Evolutionary conservation across 768 basidiomycete genomes (phyloP).

Genomic region (Tricholoma matsutake): DNA sequence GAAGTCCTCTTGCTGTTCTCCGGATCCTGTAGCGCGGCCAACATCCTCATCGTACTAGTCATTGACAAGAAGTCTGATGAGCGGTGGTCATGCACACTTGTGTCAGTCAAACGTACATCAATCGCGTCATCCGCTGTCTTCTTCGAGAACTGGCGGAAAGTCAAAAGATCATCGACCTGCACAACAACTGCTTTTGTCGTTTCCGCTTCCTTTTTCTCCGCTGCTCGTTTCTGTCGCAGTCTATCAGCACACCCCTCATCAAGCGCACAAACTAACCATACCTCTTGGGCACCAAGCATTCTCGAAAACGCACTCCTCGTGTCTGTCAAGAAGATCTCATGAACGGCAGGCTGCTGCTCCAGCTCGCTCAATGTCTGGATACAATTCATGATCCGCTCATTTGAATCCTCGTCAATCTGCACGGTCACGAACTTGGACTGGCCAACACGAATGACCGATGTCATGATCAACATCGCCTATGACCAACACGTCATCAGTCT

Average conservation of each 20-base stretch:
- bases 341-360: slow-evolving; percentile 50
- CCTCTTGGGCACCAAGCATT: slow-evolving; percentile 96
- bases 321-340: slow-evolving; percentile 77
- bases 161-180: slow-evolving; percentile 90
- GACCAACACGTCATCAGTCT: neutral
- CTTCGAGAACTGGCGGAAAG: slow-evolving; percentile 94
- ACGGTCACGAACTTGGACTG: slow-evolving; percentile 93
- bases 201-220: slow-evolving; percentile 88
- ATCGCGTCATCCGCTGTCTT: slow-evolving; percentile 79
- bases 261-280: slow-evolving; percentile 25
- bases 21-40: slow-evolving; percentile 82
- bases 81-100: neutral
- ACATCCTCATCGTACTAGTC: slow-evolving; percentile 84
- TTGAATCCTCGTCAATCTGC: slow-evolving; percentile 98
- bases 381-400: slow-evolving; percentile 94
- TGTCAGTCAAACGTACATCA: slow-evolving; percentile 44
- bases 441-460: slow-evolving; percentile 93
- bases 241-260: neutral
- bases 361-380: slow-evolving; percentile 90
- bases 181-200: slow-evolving; percentile 59
- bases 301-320: slow-evolving; percentile 90
- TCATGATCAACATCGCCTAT: slow-evolving; percentile 97
- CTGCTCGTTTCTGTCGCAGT: slow-evolving; percentile 69
- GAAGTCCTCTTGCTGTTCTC: slow-evolving; percentile 86
- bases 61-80: slow-evolving; percentile 6